Percentiles rank a stretch among this genome's conserved stretches.
phyloP scores from a whole-genome alignment of 805 yeast species.

The Hanseniaspora pseudoguilliermondii region DNA sequence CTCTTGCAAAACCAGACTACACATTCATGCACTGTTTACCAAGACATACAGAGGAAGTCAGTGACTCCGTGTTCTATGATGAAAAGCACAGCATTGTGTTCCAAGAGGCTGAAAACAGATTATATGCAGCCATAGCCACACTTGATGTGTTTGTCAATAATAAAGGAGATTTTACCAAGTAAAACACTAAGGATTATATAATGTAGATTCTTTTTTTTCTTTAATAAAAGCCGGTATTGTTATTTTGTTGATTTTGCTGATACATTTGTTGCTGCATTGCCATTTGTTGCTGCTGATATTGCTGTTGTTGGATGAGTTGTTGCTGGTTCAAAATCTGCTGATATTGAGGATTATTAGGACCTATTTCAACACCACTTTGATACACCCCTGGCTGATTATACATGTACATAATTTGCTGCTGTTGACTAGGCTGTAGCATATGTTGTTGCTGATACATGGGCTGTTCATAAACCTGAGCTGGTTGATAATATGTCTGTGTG shows the following conservation, averaged over 20 bases:
- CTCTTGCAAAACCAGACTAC: slow-evolving; percentile 54
- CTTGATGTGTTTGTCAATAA: slow-evolving; percentile 80
- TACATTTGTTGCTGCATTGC: slow-evolving; percentile 14
- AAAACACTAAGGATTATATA: neutral
- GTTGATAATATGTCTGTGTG: slow-evolving; percentile 56
- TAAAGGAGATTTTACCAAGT: slow-evolving; percentile 45
- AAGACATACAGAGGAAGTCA: slow-evolving; percentile 87
- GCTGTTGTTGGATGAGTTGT: slow-evolving; percentile 20
- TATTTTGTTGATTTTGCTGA: slow-evolving; percentile 17
- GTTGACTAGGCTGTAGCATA: slow-evolving; percentile 14
- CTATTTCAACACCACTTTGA: slow-evolving; percentile 23
- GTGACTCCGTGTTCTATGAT: slow-evolving; percentile 83
- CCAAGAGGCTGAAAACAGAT: slow-evolving; percentile 89
- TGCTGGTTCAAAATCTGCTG: slow-evolving; percentile 21
- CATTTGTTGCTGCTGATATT: slow-evolving; percentile 13
- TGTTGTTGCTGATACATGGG: slow-evolving; percentile 17
- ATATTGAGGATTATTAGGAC: slow-evolving; percentile 23
- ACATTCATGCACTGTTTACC: slow-evolving; percentile 97
- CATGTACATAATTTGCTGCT: slow-evolving; percentile 20
- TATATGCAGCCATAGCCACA: slow-evolving; percentile 92
- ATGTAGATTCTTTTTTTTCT: neutral
- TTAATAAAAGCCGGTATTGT: neutral
- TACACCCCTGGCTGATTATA: slow-evolving; percentile 24
- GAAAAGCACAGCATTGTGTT: slow-evolving; percentile 67
- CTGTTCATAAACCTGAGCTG: slow-evolving; percentile 22